Evolutionary conservation across 106 monocot species (phyloP).

Genomic region (Triglochin maritima): DNA sequence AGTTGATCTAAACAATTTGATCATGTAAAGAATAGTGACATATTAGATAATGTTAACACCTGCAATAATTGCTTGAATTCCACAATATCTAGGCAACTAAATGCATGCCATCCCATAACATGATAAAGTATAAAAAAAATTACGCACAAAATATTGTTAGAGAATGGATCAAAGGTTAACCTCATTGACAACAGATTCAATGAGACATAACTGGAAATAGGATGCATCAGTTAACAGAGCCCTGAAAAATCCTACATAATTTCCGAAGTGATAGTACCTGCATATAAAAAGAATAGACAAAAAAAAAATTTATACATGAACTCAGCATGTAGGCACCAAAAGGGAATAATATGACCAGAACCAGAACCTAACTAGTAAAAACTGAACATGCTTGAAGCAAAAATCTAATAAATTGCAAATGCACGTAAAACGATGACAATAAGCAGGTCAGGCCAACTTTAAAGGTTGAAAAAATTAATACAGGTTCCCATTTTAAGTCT

Average conservation of each 20-base stretch:
- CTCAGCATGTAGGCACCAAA: not conserved
- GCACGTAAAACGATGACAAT: not conserved
- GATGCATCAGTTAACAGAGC: constrained; percentile 41
- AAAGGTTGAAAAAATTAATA: too few species aligned
- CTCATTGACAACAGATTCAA: constrained; percentile 91
- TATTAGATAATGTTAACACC: constrained; percentile 3
- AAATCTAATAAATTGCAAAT: not conserved
- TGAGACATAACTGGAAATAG: constrained; percentile 53
- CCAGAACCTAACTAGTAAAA: not conserved
- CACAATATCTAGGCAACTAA: not conserved
- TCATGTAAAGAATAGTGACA: too few species aligned
- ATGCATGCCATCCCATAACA: not conserved
- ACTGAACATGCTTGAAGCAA: not conserved
- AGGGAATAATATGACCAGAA: not conserved
- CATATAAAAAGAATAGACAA: constrained; percentile 2
- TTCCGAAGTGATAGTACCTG: constrained; percentile 64
- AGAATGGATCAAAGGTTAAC: constrained; percentile 15
- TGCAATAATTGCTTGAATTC: not conserved
- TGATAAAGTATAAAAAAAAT: not conserved
- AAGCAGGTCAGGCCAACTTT: not conserved
- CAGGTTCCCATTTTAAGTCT: too few species aligned
- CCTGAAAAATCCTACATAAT: constrained; percentile 77
- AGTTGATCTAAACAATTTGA: too few species aligned
- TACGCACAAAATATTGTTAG: not conserved
- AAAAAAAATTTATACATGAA: not conserved